Evolutionary conservation across 192 early-diverging fungal genomes (phyloP), one percentile per base, ranked within the genome.

Genomic region (Entrophospora sp.): DNA sequence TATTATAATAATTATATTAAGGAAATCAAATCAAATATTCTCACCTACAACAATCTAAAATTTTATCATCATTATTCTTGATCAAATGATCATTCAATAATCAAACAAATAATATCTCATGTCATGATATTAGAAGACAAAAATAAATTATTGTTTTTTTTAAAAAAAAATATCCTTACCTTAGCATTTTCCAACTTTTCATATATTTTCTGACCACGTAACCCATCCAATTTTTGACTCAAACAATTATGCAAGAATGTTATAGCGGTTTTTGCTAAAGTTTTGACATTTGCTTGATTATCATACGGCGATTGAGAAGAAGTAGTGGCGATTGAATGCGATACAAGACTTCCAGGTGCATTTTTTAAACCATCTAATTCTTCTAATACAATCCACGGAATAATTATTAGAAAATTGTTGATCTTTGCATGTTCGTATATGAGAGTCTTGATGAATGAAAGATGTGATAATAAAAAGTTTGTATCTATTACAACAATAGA

Each of bases 381-480:
- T 46, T 73, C 70, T 14, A 85, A 66, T 6, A 85, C 83, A 3
- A 79, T 63, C 83, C 83, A 85, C 6, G 83, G 83, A 14, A 85
- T 34, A 8, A 85, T 71, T 14, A 83, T 64, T 6, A 77, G n/a
- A 5, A 81, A 3, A 3, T 40, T 65, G 51, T 16, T 34, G 12
- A 10, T 32, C 62, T 34, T 64, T 28, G 28, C 48, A n/a, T 64
- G 40, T n/a, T 42, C 66, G 3, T 46, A 40, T 24, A 80, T 67
- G 6, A 84, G 12, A 1, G 66, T 51, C 28, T 78, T 62, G 4
- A 84, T 4, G 64, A 76, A 78, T 27, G 75, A 74, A 35, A 81
- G 75, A 48, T 81, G 75, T 1, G 80, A 80, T 5, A 84, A 72
- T 28, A 84, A 53, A 38, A 81, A 73, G 20, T 84, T 84, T 42